A percentile compares a stretch with the other conserved stretches of the same genome.
phyloP scores from a whole-genome alignment of 805 yeast species.

The Suhomyces prunicola region DNA sequence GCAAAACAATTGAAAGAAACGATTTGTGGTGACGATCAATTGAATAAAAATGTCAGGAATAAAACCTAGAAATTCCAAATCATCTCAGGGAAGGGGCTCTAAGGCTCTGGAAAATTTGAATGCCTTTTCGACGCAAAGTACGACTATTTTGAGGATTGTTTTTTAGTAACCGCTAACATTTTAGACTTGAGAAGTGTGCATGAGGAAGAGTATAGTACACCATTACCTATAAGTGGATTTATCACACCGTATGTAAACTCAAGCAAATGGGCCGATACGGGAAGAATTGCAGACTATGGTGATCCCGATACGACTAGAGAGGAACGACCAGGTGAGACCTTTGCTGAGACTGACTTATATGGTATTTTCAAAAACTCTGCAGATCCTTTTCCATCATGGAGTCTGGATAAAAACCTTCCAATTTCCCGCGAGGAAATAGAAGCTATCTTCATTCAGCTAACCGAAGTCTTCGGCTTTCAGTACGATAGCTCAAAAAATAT shows the following conservation, averaged over 20 bases:
- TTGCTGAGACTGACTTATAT: slow-evolving; percentile 40
- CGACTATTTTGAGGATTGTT: neutral
- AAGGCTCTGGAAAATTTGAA: neutral
- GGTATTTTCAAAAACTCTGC: slow-evolving; percentile 42
- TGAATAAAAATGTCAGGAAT: neutral
- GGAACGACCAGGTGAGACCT: slow-evolving; percentile 29
- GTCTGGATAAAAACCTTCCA: slow-evolving; percentile 40
- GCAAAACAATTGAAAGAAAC: neutral
- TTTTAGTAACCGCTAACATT: neutral
- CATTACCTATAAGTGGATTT: slow-evolving; percentile 37
- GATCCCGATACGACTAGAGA: slow-evolving; percentile 23
- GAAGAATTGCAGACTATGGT: slow-evolving; percentile 24
- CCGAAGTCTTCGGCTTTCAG: slow-evolving; percentile 65
- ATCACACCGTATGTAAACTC: slow-evolving; percentile 43
- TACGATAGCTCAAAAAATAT: slow-evolving; percentile 60
- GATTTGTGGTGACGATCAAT: neutral
- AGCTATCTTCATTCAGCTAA: slow-evolving; percentile 49
- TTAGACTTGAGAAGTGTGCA: slow-evolving; percentile 2
- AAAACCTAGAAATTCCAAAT: neutral
- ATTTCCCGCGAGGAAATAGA: slow-evolving; percentile 54
- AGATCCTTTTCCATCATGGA: slow-evolving; percentile 59
- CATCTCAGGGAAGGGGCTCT: neutral
- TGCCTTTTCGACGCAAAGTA: neutral
- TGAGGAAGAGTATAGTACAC: neutral
- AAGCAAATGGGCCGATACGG: slow-evolving; percentile 11